phyloP scores from a whole-genome alignment of 352 stramenopile genomes.

The Aphanomyces astaci region DNA sequence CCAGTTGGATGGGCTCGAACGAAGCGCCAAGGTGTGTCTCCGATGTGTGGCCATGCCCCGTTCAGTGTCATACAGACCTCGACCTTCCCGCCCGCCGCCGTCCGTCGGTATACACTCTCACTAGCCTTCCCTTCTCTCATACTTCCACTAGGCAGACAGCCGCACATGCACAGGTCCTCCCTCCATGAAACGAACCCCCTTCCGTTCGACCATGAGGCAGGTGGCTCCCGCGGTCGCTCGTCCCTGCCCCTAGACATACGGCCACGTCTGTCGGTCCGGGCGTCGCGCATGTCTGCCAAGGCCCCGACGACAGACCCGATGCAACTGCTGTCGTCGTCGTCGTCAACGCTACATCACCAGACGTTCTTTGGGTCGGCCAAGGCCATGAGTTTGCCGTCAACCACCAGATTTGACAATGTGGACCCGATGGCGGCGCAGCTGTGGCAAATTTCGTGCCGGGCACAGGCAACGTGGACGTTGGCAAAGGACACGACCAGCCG shows the following conservation, averaged over 20 bases:
- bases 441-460: constrained; percentile 2
- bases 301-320: too few species aligned
- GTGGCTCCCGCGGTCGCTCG: too few species aligned
- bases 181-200: too few species aligned
- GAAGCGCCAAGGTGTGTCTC: background rate
- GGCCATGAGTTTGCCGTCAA: background rate
- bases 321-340: background rate
- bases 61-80: background rate
- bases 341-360: too few species aligned
- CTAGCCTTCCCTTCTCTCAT: too few species aligned
- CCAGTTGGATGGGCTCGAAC: background rate
- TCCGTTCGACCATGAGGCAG: too few species aligned
- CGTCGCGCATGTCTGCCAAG: too few species aligned
- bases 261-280: too few species aligned
- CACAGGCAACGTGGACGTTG: background rate
- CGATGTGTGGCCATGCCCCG: background rate
- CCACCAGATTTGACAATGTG: background rate
- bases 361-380: background rate
- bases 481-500: background rate
- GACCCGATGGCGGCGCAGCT: constrained; percentile 2
- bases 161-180: too few species aligned
- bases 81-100: background rate
- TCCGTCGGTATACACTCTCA: background rate
- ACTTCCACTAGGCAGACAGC: too few species aligned
- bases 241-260: too few species aligned